Evolutionary conservation across 2,329 filamentous ascomycete species (phyloP).

Genomic region (Chrysoporthe deuterocubensis): DNA sequence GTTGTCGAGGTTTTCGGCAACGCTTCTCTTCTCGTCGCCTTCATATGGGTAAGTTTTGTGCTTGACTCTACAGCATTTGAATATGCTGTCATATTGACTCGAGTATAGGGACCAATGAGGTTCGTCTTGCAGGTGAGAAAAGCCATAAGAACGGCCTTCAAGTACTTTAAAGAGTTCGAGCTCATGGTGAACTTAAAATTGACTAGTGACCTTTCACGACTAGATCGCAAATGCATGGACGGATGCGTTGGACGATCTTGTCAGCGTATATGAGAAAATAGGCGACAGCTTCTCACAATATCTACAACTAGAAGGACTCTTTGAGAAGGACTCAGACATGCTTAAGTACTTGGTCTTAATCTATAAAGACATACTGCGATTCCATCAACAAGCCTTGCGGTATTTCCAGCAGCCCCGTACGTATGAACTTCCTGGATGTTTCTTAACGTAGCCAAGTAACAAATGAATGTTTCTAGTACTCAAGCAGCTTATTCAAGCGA

Average conservation of each 20-base stretch:
- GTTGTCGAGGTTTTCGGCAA: conserved; percentile 17
- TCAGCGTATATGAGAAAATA: conserved; percentile 17
- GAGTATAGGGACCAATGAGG: conserved; percentile 10
- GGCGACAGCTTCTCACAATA: conserved; percentile 12
- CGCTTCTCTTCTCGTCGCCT: conserved; percentile 4
- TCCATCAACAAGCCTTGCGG: conserved; percentile 15
- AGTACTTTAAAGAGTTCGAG: background rate
- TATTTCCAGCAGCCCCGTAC: conserved; percentile 16
- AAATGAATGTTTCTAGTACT: conserved; percentile 31
- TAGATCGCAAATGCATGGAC: conserved; percentile 12
- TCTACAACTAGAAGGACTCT: conserved; percentile 4
- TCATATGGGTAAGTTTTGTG: conserved; percentile 14
- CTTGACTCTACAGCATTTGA: background rate
- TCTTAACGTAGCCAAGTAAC: background rate
- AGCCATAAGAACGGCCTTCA: background rate
- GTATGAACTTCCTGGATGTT: background rate
- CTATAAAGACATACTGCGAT: conserved; percentile 14
- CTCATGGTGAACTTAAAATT: no score
- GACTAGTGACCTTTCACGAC: no score
- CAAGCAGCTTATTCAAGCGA: conserved; percentile 38
- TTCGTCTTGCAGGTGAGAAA: conserved; percentile 14
- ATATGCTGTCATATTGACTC: background rate
- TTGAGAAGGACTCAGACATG: background rate
- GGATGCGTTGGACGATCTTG: conserved; percentile 7
- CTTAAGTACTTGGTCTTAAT: background rate